Evolutionary conservation across 495 filamentous ascomycete genomes (phyloP).

Genomic region (Penicillium pancosmium): DNA sequence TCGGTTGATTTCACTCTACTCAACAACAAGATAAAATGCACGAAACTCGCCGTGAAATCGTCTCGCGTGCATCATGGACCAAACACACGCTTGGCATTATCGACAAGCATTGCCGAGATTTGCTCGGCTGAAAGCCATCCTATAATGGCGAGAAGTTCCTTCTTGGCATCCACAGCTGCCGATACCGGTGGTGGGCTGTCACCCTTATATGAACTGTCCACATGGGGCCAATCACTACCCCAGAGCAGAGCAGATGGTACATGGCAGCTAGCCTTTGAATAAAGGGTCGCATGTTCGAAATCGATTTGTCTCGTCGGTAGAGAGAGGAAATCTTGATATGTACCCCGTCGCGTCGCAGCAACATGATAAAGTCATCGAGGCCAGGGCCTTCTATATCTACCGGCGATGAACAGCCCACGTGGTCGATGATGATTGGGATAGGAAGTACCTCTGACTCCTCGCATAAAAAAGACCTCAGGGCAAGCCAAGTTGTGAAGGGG

Average conservation of each 20-base stretch:
- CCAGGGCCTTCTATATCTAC: slow-evolving; percentile 9
- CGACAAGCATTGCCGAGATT: slow-evolving; percentile 17
- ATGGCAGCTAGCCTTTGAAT: slow-evolving; percentile 14
- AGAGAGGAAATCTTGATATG: slow-evolving; percentile 22
- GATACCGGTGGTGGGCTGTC: not conserved
- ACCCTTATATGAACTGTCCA: slow-evolving; percentile 11
- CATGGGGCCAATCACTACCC: slow-evolving; percentile 31
- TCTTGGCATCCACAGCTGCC: slow-evolving; percentile 3
- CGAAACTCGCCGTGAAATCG: not conserved
- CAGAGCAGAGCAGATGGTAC: slow-evolving; percentile 16
- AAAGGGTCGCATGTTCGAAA: slow-evolving; percentile 18
- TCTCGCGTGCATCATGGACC: not conserved
- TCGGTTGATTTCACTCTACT: no score
- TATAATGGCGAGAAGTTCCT: slow-evolving; percentile 11
- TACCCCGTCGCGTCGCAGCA: slow-evolving; percentile 16
- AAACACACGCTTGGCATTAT: slow-evolving; percentile 18
- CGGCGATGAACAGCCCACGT: slow-evolving; percentile 15
- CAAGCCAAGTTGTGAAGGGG: slow-evolving; percentile 15
- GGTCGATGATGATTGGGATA: slow-evolving; percentile 22
- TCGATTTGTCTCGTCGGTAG: slow-evolving; percentile 13
- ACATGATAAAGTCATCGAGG: slow-evolving; percentile 12
- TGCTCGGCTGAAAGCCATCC: slow-evolving; percentile 18
- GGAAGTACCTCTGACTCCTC: slow-evolving; percentile 10
- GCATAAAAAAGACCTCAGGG: slow-evolving; percentile 13
- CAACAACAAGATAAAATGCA: not conserved